These are phyloP conservation scores for Candida methanosorbosa DNA, from an alignment of 805 yeast species.

Conservation along the genomic window DNA sequence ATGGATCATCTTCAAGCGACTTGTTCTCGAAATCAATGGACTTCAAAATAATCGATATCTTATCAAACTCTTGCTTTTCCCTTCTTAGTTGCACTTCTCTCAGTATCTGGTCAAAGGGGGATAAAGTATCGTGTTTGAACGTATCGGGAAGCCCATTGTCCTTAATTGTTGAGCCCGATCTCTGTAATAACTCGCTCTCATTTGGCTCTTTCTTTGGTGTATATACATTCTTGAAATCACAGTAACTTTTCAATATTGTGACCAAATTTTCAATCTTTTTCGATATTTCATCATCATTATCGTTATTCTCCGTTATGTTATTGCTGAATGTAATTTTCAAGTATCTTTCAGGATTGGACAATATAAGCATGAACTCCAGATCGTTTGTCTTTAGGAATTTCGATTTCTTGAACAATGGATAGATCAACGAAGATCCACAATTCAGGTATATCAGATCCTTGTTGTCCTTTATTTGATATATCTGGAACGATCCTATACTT, in stretches of 20 bases:
- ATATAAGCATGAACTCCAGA: conserved; percentile 49
- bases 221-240: conserved; percentile 10
- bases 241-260: too few species aligned
- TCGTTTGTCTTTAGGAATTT: conserved; percentile 42
- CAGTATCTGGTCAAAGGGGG: too few species aligned
- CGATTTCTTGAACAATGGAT: conserved; percentile 63
- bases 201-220: conserved; percentile 4
- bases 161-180: background rate
- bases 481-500: conserved; percentile 52
- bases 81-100: too few species aligned
- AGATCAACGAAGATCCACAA: conserved; percentile 60
- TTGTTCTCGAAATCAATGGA: too few species aligned
- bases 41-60: too few species aligned
- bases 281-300: conserved; percentile 19
- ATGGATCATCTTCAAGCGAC: too few species aligned
- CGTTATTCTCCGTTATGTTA: too few species aligned
- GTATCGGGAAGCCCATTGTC: background rate
- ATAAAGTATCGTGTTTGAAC: too few species aligned
- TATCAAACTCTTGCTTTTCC: too few species aligned
- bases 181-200: background rate
- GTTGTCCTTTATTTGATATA: conserved; percentile 46
- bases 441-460: conserved; percentile 52
- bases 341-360: conserved; percentile 67
- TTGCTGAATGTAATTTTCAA: conserved; percentile 63
- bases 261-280: conserved; percentile 23